Conservation (phyloP, 495 filamentous ascomycete species). For the Pyronema omphalodes region DNA sequence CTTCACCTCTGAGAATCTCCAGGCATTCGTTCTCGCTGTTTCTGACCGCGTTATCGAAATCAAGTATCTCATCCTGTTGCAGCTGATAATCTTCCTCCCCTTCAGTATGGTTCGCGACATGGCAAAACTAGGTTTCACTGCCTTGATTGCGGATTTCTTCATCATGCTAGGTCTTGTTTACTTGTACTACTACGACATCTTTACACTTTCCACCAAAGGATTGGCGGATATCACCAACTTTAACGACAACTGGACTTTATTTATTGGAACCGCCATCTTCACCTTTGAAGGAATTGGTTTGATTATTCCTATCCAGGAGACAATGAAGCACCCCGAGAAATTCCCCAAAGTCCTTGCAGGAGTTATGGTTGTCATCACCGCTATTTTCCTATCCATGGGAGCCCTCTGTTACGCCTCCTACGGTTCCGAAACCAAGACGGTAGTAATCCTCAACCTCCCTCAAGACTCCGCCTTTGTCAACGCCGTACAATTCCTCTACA, state of each 20-base stretch:
- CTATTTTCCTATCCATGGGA: slow-evolving; percentile 79
- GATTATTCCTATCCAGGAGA: slow-evolving; percentile 97
- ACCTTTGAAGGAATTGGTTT: slow-evolving; percentile 95
- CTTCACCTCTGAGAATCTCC: slow-evolving; percentile 87
- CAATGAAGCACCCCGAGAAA: slow-evolving; percentile 74
- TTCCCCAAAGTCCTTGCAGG: slow-evolving; percentile 70
- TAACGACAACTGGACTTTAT: slow-evolving; percentile 83
- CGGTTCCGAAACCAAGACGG: slow-evolving; percentile 83
- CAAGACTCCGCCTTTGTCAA: slow-evolving; percentile 95
- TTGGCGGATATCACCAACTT: slow-evolving; percentile 69
- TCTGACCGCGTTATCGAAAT: slow-evolving; percentile 45
- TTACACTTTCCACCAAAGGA: slow-evolving; percentile 52
- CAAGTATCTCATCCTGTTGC: slow-evolving; percentile 75
- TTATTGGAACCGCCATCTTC: slow-evolving; percentile 97
- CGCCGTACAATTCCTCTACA: slow-evolving; percentile 86
- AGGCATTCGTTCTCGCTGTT: slow-evolving; percentile 62
- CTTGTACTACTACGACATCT: slow-evolving; percentile 86
- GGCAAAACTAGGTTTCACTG: slow-evolving; percentile 78
- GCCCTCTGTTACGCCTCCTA: slow-evolving; percentile 91
- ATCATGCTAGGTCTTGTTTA: slow-evolving; percentile 84
- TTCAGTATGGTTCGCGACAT: slow-evolving; percentile 89
- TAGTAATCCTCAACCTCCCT: slow-evolving; percentile 85
- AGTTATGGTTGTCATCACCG: slow-evolving; percentile 86
- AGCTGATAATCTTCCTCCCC: slow-evolving; percentile 82
- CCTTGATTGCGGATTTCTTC: slow-evolving; percentile 80